A percentile compares a stretch with the other conserved stretches of the same genome.
These are phyloP conservation scores for Pythium scleroteichum DNA, from an alignment of 352 stramenopile species.

Conservation along the genomic window DNA sequence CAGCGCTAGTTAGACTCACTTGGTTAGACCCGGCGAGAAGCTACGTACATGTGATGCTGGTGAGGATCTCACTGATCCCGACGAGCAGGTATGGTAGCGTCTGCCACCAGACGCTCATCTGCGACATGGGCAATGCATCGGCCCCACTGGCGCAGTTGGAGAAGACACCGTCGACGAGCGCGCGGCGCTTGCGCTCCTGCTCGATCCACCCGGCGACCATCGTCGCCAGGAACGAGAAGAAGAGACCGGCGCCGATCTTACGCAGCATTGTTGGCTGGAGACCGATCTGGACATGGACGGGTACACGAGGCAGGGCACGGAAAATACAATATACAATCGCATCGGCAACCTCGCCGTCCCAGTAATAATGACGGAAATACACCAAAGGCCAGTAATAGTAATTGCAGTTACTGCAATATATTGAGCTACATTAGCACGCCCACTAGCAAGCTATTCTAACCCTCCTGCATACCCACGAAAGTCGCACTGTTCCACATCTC, in stretches of 20 bases:
- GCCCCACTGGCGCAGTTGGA: conserved; percentile 76
- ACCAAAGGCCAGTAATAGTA: too few species aligned
- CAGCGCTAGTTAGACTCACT: background rate
- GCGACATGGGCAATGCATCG: conserved; percentile 72
- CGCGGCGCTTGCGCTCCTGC: conserved; percentile 59
- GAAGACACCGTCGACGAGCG: conserved; percentile 41
- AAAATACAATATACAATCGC: too few species aligned
- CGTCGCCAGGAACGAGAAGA: conserved; percentile 83
- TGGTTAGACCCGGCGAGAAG: background rate
- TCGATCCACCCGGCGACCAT: conserved; percentile 66
- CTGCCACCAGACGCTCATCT: conserved; percentile 90
- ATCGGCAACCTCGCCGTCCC: too few species aligned
- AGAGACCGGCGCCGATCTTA: conserved; percentile 86
- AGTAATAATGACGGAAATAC: too few species aligned
- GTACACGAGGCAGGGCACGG: too few species aligned
- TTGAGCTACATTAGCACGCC: too few species aligned
- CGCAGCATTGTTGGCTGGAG: conserved; percentile 74
- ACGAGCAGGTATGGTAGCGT: conserved; percentile 89
- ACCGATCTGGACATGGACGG: conserved; percentile 59
- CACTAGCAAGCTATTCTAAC: too few species aligned
- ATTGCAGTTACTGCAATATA: too few species aligned
- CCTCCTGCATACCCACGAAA: too few species aligned
- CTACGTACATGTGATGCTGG: conserved; percentile 83
- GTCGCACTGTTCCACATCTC: conserved; percentile 24
- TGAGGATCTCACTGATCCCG: conserved; percentile 89